Conservation (phyloP, 2,329 filamentous ascomycete genomes). For the Fusarium transvaalense region DNA sequence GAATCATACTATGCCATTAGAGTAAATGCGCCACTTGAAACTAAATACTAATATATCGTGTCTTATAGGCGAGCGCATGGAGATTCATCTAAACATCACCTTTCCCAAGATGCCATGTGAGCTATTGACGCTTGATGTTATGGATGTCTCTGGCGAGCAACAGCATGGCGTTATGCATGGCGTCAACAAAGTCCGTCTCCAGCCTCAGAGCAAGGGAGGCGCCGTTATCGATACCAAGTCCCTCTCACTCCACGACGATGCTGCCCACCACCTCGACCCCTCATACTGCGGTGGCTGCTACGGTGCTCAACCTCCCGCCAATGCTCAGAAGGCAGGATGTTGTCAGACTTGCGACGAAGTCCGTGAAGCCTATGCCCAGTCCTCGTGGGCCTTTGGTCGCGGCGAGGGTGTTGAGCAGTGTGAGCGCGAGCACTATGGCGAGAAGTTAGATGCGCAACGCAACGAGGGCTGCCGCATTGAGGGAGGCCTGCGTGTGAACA, state of each 20-base stretch:
- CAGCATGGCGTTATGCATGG: conserved; percentile 95
- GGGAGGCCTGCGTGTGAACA: conserved; percentile 93
- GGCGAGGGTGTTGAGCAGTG: conserved; percentile 97
- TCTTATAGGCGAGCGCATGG: conserved; percentile 89
- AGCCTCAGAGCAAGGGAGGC: conserved; percentile 79
- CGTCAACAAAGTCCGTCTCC: conserved; percentile 88
- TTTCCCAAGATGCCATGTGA: conserved; percentile 96
- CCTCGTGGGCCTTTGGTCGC: conserved; percentile 93
- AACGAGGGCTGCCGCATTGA: conserved; percentile 95
- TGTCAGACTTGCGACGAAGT: conserved; percentile 99
- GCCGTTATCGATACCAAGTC: conserved; percentile 77
- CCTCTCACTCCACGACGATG: conserved; percentile 74
- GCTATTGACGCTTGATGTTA: conserved; percentile 94
- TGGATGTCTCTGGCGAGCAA: conserved; percentile 98
- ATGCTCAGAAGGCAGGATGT: conserved; percentile 84
- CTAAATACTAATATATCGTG: conserved; percentile 41
- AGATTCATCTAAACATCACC: conserved; percentile 97
- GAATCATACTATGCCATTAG: neutral
- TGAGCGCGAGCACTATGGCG: conserved; percentile 90
- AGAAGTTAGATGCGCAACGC: conserved; percentile 87
- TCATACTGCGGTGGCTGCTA: conserved; percentile 95
- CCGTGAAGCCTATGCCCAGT: conserved; percentile 88
- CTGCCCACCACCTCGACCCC: conserved; percentile 84
- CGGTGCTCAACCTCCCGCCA: conserved; percentile 79
- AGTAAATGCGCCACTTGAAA: neutral